These are phyloP conservation scores for Datisca glomerata DNA, from an alignment of 306 rosid species.

Conservation along the genomic window DNA sequence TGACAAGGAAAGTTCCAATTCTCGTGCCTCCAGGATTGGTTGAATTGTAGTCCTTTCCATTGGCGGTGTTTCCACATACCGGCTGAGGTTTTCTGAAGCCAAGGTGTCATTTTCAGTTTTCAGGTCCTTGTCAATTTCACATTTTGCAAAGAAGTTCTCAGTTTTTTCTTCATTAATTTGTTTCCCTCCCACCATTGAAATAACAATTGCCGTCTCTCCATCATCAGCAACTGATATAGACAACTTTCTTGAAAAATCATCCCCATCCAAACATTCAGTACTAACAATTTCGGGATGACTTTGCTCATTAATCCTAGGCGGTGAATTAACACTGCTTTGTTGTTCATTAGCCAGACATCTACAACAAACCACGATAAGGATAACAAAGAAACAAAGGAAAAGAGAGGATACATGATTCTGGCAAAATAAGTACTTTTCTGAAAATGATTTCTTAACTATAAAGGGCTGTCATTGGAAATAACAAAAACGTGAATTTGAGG, in stretches of 20 bases:
- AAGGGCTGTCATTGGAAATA: no score
- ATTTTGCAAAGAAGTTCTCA: conserved; percentile 23
- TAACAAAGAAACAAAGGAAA: no score
- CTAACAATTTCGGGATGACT: conserved; percentile 22
- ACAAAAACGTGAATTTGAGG: no score
- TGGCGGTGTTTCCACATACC: conserved; percentile 13
- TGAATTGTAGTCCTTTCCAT: conserved; percentile 17
- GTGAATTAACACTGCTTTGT: conserved; percentile 27
- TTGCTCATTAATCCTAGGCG: conserved; percentile 19
- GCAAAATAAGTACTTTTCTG: no score
- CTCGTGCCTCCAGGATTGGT: conserved; percentile 30
- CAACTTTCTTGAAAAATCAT: conserved; percentile 49
- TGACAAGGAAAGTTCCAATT: conserved; percentile 54
- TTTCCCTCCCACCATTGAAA: conserved; percentile 60
- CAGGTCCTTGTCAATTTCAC: conserved; percentile 33
- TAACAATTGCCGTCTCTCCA: conserved; percentile 91
- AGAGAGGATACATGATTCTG: no score
- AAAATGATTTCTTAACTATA: no score
- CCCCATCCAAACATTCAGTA: conserved; percentile 26
- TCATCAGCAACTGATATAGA: conserved; percentile 79
- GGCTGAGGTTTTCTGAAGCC: conserved; percentile 27
- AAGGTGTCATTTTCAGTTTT: conserved; percentile 32
- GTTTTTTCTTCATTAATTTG: conserved; percentile 29
- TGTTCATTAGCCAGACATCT: conserved; percentile 61
- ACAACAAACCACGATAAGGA: conserved; percentile 24